Percentiles rank a stretch among this genome's conserved stretches.
Conservation (phyloP, 176 grass and related monocot species). For the Stipa capillata region DNA sequence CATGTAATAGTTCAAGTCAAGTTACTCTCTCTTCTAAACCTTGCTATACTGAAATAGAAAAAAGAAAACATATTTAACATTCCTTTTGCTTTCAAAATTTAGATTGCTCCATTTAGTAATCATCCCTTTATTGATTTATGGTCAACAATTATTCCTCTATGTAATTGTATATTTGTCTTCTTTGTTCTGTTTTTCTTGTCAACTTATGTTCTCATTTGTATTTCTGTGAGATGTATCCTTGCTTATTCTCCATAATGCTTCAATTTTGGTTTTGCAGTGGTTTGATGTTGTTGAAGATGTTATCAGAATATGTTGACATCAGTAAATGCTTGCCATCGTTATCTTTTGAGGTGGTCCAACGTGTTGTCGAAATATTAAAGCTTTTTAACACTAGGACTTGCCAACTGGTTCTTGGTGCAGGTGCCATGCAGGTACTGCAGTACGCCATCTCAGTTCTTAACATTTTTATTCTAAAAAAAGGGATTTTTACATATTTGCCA, state of each 20-base stretch:
- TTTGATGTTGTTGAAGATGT: conserved; percentile 96
- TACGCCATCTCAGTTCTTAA: not conserved
- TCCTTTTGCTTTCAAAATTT: conserved; percentile 17
- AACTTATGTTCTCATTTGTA: not conserved
- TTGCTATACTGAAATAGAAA: not conserved
- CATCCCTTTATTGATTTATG: not conserved
- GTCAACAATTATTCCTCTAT: not conserved
- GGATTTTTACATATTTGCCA: no score
- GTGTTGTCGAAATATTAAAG: conserved; percentile 95
- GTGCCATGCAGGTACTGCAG: conserved; percentile 89
- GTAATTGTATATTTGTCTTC: not conserved
- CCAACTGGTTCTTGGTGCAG: conserved; percentile 96
- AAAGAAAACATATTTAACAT: not conserved
- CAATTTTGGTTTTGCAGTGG: conserved; percentile 54
- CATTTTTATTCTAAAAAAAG: no score
- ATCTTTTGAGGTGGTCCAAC: conserved; percentile 94
- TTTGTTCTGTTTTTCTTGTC: conserved; percentile 7
- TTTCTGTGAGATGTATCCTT: not conserved
- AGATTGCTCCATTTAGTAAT: not conserved
- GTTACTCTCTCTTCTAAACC: not conserved
- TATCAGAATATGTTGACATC: conserved; percentile 95
- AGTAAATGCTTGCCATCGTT: conserved; percentile 94
- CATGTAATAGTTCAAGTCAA: conserved; percentile 12
- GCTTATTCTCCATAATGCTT: not conserved
- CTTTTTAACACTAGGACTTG: conserved; percentile 95